phyloP scores from a whole-genome alignment of 2,329 filamentous ascomycete genomes.

The Botrytis fabae region DNA sequence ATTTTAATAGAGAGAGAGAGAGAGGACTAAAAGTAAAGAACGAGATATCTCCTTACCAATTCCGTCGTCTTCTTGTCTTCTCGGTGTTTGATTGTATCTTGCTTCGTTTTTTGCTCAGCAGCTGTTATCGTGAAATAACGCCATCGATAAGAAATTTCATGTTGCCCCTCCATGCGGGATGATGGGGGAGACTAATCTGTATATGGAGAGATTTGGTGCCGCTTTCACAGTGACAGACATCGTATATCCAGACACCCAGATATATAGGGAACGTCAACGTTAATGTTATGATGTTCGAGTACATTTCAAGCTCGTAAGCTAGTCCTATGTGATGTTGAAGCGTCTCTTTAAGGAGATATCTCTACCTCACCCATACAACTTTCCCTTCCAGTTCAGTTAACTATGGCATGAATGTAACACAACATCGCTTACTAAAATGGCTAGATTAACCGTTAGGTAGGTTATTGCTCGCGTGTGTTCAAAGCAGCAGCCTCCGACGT shows the following conservation, averaged over 20 bases:
- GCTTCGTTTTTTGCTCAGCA: background rate
- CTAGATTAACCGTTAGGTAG: too few species aligned
- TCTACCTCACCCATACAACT: background rate
- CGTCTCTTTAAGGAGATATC: background rate
- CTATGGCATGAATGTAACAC: background rate
- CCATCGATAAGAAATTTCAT: slow-evolving; percentile 25
- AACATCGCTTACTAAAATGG: background rate
- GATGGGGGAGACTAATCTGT: background rate
- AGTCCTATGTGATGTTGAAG: background rate
- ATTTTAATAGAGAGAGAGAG: background rate
- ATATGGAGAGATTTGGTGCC: background rate
- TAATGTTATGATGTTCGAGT: background rate
- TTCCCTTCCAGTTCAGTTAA: too few species aligned
- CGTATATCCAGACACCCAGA: background rate
- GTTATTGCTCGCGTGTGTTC: background rate
- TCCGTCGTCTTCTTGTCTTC: background rate
- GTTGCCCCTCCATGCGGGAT: slow-evolving; percentile 16
- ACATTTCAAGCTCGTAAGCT: background rate
- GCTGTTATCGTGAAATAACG: slow-evolving; percentile 19
- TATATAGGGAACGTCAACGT: too few species aligned
- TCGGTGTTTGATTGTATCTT: slow-evolving; percentile 2
- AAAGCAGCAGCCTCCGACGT: slow-evolving; percentile 4
- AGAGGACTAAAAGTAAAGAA: background rate
- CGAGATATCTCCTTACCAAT: slow-evolving; percentile 2
- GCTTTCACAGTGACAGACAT: accelerated